Conservation (phyloP, 441 rosid species). For the Daphne laureola region DNA sequence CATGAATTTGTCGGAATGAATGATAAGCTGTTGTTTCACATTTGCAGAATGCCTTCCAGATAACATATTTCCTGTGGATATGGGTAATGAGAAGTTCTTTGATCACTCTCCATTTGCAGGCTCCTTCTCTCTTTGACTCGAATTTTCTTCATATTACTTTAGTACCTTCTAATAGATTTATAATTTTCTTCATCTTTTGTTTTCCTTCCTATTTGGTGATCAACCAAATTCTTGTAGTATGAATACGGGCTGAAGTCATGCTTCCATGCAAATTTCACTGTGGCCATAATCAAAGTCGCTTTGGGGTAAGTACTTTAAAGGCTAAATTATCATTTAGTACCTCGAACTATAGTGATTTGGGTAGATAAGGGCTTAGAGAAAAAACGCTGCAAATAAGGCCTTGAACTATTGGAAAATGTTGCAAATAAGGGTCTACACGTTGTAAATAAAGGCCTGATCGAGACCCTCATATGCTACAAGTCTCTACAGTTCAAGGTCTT, state of each 20-base stretch:
- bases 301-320: conserved; percentile 47
- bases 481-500: no score
- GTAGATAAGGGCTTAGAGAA: no score
- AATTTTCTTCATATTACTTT: background rate
- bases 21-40: background rate
- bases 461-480: no score
- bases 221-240: conserved; percentile 37
- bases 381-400: no score
- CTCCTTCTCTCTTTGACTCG: background rate
- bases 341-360: no score
- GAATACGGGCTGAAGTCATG: conserved; percentile 55
- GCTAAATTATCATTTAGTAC: no score
- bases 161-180: background rate
- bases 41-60: conserved; percentile 83
- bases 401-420: no score
- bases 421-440: no score
- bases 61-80: conserved; percentile 86
- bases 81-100: conserved; percentile 42
- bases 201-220: background rate
- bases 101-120: background rate
- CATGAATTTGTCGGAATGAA: no score
- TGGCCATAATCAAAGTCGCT: conserved; percentile 42
- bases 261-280: conserved; percentile 51
- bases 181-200: background rate
- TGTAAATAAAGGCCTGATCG: no score